Evolutionary conservation across 176 grass and related monocot genomes (phyloP).

Genomic region (Ampelocalamus luodianensis): DNA sequence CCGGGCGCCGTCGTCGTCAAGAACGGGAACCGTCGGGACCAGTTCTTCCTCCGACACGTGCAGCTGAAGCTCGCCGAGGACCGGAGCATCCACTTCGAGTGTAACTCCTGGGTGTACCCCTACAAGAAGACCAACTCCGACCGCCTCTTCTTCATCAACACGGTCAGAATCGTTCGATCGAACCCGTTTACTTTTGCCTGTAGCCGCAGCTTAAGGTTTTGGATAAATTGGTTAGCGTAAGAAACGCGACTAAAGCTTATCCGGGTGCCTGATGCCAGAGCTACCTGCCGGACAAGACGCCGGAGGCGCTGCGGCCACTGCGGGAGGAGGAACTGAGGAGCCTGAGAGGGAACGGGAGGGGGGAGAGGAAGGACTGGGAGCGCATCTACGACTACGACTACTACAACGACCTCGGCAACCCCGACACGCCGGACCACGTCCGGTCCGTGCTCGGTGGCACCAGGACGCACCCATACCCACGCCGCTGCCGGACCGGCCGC

Average conservation of each 20-base stretch:
- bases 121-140: conserved; percentile 65
- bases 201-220: background rate
- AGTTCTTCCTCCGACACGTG: conserved; percentile 77
- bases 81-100: conserved; percentile 78
- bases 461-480: conserved; percentile 64
- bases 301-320: conserved; percentile 53
- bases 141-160: conserved; percentile 87
- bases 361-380: conserved; percentile 83
- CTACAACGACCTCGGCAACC: conserved; percentile 88
- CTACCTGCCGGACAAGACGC: conserved; percentile 77
- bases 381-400: conserved; percentile 77
- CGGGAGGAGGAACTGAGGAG: conserved; percentile 70
- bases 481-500: conserved; percentile 78
- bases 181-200: background rate
- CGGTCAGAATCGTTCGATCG: conserved; percentile 32
- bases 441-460: conserved; percentile 76
- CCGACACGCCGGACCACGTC: conserved; percentile 55
- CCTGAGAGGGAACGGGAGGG: conserved; percentile 65
- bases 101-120: conserved; percentile 95
- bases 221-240: background rate
- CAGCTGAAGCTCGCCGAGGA: conserved; percentile 51
- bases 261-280: conserved; percentile 36
- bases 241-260: background rate
- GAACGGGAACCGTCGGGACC: conserved; percentile 53
- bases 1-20: conserved; percentile 70